phyloP scores from a whole-genome alignment of 164 flowering plant genomes.

The Warburgia ugandensis region DNA sequence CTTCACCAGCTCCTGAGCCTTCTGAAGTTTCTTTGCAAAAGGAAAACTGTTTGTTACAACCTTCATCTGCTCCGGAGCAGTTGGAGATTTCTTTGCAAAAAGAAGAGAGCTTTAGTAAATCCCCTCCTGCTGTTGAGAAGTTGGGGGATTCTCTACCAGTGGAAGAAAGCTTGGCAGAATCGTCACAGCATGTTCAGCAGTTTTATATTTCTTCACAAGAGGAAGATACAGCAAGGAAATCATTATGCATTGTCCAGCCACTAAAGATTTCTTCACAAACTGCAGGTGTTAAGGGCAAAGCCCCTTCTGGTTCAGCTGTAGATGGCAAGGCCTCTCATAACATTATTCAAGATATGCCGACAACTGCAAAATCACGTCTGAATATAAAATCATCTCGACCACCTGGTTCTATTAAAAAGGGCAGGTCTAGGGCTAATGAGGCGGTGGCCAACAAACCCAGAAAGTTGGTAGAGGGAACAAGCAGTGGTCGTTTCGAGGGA shows the following conservation, averaged over 20 bases:
- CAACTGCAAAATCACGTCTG: conserved; percentile 24
- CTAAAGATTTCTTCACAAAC: background rate
- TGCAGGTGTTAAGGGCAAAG: conserved; percentile 14
- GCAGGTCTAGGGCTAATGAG: conserved; percentile 25
- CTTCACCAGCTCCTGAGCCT: conserved; percentile 2
- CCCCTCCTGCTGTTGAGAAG: conserved; percentile 11
- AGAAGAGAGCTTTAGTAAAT: conserved; percentile 14
- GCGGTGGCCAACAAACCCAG: conserved; percentile 37
- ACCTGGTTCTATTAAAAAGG: conserved; percentile 49
- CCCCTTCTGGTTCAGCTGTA: background rate
- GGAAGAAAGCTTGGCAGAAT: conserved; percentile 14
- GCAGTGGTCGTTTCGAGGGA: conserved; percentile 53
- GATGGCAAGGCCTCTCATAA: conserved; percentile 19
- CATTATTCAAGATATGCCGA: conserved; percentile 21
- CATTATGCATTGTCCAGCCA: conserved; percentile 3
- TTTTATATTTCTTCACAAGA: background rate
- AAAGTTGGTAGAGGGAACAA: conserved; percentile 33
- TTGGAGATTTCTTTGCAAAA: conserved; percentile 14
- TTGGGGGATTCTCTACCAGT: conserved; percentile 13
- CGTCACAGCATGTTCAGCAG: conserved; percentile 7
- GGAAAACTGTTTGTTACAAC: conserved; percentile 7
- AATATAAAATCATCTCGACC: conserved; percentile 32
- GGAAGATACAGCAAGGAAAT: conserved; percentile 3
- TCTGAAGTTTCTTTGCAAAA: conserved; percentile 4
- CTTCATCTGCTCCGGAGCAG: conserved; percentile 9